A percentile compares a stretch with the other conserved stretches of the same genome.
Conservation (phyloP, 2,329 filamentous ascomycete genomes). For the Trichoderma hamatum region DNA sequence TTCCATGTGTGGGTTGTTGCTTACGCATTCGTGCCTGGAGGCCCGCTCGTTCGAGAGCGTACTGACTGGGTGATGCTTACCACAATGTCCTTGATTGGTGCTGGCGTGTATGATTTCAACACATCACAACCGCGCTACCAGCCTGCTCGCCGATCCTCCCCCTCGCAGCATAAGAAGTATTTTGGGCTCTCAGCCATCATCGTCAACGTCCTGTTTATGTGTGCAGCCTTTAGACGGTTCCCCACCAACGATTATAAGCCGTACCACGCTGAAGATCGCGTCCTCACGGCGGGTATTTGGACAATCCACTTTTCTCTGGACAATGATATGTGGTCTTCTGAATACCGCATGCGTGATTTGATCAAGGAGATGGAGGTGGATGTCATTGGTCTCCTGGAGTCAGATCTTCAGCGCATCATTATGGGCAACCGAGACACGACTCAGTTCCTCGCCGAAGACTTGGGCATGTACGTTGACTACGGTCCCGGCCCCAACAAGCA, state of each 20-base stretch:
- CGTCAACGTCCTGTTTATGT: constrained; percentile 79
- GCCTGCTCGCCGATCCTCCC: constrained; percentile 35
- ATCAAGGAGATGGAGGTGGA: constrained; percentile 96
- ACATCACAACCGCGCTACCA: constrained; percentile 51
- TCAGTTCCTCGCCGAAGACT: constrained; percentile 90
- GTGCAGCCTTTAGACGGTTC: constrained; percentile 85
- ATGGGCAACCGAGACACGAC: constrained; percentile 98
- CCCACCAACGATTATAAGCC: constrained; percentile 89
- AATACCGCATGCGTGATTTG: constrained; percentile 88
- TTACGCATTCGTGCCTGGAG: constrained; percentile 96
- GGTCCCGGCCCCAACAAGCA: constrained; percentile 98
- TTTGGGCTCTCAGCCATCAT: constrained; percentile 63
- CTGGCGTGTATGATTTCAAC: constrained; percentile 76
- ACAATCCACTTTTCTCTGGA: constrained; percentile 97
- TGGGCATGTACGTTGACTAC: constrained; percentile 98
- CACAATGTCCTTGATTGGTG: constrained; percentile 82
- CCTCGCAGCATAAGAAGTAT: constrained; percentile 55
- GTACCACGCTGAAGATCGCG: constrained; percentile 83
- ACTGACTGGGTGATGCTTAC: constrained; percentile 94
- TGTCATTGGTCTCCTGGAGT: constrained; percentile 91
- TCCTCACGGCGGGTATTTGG: constrained; percentile 96
- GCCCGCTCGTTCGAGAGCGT: constrained; percentile 86
- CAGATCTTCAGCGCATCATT: constrained; percentile 94
- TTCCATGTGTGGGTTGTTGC: constrained; percentile 99
- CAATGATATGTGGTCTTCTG: constrained; percentile 98